Base-by-base conservation (phyloP, 495 filamentous ascomycete genomes). In the Tuber borchii region DNA sequence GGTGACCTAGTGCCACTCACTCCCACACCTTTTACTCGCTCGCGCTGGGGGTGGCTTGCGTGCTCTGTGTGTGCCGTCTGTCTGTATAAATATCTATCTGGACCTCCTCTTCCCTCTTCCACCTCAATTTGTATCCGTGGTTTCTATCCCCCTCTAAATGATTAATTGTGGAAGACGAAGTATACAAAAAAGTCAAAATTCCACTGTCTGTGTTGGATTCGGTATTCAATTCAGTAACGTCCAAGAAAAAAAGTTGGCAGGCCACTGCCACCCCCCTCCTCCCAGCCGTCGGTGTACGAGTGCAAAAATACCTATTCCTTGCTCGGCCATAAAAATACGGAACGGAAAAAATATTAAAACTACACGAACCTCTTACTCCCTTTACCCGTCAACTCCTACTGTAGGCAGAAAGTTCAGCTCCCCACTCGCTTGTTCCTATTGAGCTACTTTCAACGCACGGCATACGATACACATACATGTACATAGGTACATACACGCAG, bases 381-480 rank as follows among this genome's bases (percentile, higher is more conserved):
- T 65, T 65, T n/a, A 14, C n/a, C 14, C 56, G 56, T 65, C 56
- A 14, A 31, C 56, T 31, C 56, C 56, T 31, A 14, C 26, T 31
- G 56, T 31, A 65, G 56, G 26, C 56, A 31, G 56, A 31, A 22
- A 8, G n/a, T 65, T 31, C n/a, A 65, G 14, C 56, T 61, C 22
- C 12, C n/a, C 26, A 31, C n/a, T 46, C 45, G 45, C 45, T 31
- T 14, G 56, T 31, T 65, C 12, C 56, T 6, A 65, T 14, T 31
- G 56, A 65, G 12, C 56, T 72, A 75, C 77, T 65, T 79, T 43
- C 69, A 75, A 65, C 56, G 12, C 56, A 65, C 78, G 74, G 56
- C 45, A 78, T 71, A 74, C 72, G 48, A 71, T 79, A 73, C 78
- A 75, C 78, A 79, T 79, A 79, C 78, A 79, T 79, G 76, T 79